Evolutionary conservation across 805 yeast species (phyloP).

Genomic region (Cyberlindnera bimundalis): DNA sequence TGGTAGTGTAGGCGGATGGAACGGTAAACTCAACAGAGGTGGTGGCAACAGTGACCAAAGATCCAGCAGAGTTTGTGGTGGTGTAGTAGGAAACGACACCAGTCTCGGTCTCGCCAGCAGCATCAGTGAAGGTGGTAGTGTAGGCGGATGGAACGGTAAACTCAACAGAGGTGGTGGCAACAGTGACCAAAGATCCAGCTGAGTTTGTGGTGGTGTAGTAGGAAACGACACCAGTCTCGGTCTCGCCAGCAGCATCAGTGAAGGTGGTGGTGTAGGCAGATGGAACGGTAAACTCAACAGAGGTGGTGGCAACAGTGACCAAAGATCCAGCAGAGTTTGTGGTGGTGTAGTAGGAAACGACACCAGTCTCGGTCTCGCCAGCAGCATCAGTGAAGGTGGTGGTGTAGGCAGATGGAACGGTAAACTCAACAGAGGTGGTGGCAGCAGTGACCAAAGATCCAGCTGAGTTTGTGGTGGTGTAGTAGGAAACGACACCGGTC

Average conservation of each 20-base stretch:
- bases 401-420: slow-evolving; percentile 13
- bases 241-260: slow-evolving; percentile 7
- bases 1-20: slow-evolving; percentile 4
- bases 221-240: slow-evolving; percentile 8
- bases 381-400: slow-evolving; percentile 12
- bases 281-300: slow-evolving; percentile 1
- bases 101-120: slow-evolving; percentile 7
- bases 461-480: slow-evolving; percentile 1
- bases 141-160: slow-evolving; percentile 3
- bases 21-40: slow-evolving; percentile 1
- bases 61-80: slow-evolving; percentile 9
- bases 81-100: slow-evolving; percentile 7
- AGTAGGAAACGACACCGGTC: slow-evolving; percentile 11
- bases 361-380: slow-evolving; percentile 9
- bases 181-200: slow-evolving; percentile 1
- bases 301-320: slow-evolving; percentile 8
- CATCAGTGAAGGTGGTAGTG: slow-evolving; percentile 11
- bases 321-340: slow-evolving; percentile 8
- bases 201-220: slow-evolving; percentile 6
- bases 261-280: slow-evolving; percentile 6
- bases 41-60: slow-evolving; percentile 4
- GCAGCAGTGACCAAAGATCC: slow-evolving; percentile 1
- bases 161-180: slow-evolving; percentile 1
- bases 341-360: slow-evolving; percentile 10
- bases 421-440: slow-evolving; percentile 1